Percentiles rank a stretch among this genome's conserved stretches.
Evolutionary conservation across 192 early-diverging fungal genomes (phyloP).

Genomic region (Linnemannia schmuckeri): DNA sequence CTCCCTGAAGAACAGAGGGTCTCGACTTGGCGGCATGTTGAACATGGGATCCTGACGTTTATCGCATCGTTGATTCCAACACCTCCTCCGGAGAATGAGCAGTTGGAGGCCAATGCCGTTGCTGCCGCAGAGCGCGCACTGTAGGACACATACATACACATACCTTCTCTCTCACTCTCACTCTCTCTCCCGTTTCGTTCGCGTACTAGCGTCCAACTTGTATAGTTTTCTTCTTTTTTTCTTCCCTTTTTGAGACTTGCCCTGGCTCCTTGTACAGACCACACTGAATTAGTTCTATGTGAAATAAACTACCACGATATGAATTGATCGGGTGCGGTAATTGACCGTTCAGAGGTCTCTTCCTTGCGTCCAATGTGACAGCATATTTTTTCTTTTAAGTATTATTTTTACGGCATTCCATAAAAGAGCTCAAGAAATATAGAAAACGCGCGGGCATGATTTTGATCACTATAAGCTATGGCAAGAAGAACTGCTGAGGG

Average conservation of each 20-base stretch:
- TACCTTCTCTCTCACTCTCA: neutral
- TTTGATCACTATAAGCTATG: too few relatives aligned
- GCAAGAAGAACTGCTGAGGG: too few relatives aligned
- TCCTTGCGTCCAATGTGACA: too few relatives aligned
- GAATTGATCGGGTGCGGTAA: too few relatives aligned
- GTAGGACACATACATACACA: neutral
- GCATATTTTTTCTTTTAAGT: too few relatives aligned
- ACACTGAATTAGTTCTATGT: neutral
- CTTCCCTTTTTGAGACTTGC: neutral
- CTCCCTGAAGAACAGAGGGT: neutral
- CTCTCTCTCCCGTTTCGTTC: too few relatives aligned
- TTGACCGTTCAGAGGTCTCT: too few relatives aligned
- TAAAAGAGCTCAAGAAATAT: too few relatives aligned
- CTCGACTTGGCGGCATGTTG: slow-evolving; percentile 2
- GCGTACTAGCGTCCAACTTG: neutral
- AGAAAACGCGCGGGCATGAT: too few relatives aligned
- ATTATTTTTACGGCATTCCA: too few relatives aligned
- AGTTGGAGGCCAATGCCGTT: neutral
- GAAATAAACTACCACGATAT: too few relatives aligned
- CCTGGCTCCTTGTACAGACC: neutral
- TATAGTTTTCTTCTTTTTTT: neutral
- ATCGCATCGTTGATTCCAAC: slow-evolving; percentile 10
- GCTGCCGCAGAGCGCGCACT: neutral
- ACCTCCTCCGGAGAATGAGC: slow-evolving; percentile 13
- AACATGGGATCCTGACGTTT: slow-evolving; percentile 2